Conservation (phyloP, 2,329 filamentous ascomycete genomes). For the Talaromyces piceae region DNA sequence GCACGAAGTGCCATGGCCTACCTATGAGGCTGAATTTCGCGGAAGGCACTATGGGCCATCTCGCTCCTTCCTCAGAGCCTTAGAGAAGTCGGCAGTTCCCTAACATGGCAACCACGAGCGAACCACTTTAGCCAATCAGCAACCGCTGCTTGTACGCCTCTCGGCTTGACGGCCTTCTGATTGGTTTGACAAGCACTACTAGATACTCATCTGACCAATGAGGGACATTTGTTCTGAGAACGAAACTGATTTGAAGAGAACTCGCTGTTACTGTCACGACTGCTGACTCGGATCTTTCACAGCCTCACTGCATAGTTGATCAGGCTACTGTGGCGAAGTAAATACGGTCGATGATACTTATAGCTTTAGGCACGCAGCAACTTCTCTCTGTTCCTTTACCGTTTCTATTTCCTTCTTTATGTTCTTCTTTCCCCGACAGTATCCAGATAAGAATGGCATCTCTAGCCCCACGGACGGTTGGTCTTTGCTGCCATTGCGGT, state of each 20-base stretch:
- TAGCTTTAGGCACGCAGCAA: background rate
- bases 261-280: background rate
- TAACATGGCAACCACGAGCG: slow-evolving; percentile 3
- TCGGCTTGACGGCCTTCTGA: background rate
- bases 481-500: slow-evolving; percentile 10
- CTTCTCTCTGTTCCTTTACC: slow-evolving; percentile 2
- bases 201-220: background rate
- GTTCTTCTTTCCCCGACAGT: too few species aligned
- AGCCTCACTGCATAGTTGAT: background rate
- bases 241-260: too few species aligned
- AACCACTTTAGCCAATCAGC: background rate
- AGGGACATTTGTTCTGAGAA: background rate
- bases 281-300: background rate
- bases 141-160: too few species aligned
- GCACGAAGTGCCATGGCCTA: background rate
- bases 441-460: slow-evolving; percentile 1
- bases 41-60: too few species aligned
- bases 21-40: slow-evolving; percentile 4
- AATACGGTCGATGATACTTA: slow-evolving; percentile 1
- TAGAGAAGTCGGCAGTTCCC: too few species aligned
- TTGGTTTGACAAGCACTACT: background rate
- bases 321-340: slow-evolving; percentile 1
- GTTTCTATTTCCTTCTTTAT: too few species aligned
- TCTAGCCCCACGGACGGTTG: background rate
- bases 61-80: too few species aligned